Percentiles rank a stretch among this genome's conserved stretches.
Evolutionary conservation across 306 rosid genomes (phyloP).

Genomic region (Arachis hypogaea): DNA sequence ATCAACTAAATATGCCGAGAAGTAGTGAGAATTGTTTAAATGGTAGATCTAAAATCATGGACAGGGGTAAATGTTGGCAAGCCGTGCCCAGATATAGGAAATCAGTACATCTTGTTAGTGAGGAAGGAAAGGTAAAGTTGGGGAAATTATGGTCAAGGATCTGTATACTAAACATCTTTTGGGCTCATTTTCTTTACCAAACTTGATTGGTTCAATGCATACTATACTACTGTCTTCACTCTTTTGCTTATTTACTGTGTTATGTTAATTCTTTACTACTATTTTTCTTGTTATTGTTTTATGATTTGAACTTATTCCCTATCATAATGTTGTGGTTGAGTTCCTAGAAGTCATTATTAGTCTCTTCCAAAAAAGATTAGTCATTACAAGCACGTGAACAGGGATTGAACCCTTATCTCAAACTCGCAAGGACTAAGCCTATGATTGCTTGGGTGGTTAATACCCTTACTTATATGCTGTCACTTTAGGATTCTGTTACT

Average conservation of each 20-base stretch:
- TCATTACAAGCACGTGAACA: no score
- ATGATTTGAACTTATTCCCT: slow-evolving; percentile 21
- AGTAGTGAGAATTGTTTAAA: slow-evolving; percentile 40
- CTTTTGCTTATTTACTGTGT: slow-evolving; percentile 19
- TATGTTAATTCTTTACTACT: slow-evolving; percentile 29
- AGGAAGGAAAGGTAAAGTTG: slow-evolving; percentile 69
- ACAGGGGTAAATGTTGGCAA: slow-evolving; percentile 48
- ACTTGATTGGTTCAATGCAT: slow-evolving; percentile 35
- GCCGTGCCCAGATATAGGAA: slow-evolving; percentile 53
- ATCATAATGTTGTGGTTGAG: slow-evolving; percentile 35
- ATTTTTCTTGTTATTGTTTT: slow-evolving; percentile 17
- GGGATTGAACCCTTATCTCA: no score
- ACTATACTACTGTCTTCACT: slow-evolving; percentile 24
- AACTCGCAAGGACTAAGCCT: background rate
- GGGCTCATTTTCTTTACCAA: slow-evolving; percentile 38
- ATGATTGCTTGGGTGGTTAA: slow-evolving; percentile 1
- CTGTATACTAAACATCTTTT: slow-evolving; percentile 47
- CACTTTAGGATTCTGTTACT: slow-evolving; percentile 25
- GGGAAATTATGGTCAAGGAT: slow-evolving; percentile 51
- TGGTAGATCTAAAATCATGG: slow-evolving; percentile 45
- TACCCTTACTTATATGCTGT: slow-evolving; percentile 9
- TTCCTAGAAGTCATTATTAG: slow-evolving; percentile 25
- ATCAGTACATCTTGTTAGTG: slow-evolving; percentile 57
- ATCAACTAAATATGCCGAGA: slow-evolving; percentile 38
- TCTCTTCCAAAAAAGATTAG: background rate